Evolutionary conservation across 495 filamentous ascomycete genomes (phyloP).

Genomic region (Penicillium canariense): DNA sequence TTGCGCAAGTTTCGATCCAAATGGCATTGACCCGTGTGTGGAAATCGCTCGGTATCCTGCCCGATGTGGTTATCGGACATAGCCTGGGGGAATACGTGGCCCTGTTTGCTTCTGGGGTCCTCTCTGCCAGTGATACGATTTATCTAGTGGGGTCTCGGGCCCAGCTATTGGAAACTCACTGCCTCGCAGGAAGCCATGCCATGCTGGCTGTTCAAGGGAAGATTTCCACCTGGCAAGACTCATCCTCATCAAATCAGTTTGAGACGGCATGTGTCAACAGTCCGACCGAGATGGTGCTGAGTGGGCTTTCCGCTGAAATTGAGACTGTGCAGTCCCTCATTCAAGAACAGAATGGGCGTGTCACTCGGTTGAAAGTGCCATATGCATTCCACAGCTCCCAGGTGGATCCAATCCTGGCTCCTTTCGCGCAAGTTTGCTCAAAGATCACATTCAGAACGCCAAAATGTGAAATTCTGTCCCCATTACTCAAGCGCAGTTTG

Average conservation of each 20-base stretch:
- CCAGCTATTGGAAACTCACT: conserved; percentile 16
- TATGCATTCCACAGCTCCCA: conserved; percentile 8
- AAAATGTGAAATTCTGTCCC: conserved; percentile 26
- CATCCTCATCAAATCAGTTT: not conserved
- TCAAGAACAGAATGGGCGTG: conserved; percentile 53
- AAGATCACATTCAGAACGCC: conserved; percentile 35
- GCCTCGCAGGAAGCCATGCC: conserved; percentile 14
- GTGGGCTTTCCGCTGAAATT: conserved; percentile 18
- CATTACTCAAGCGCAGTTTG: conserved; percentile 23
- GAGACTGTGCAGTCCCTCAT: conserved; percentile 50
- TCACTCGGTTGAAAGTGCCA: conserved; percentile 40
- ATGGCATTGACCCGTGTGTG: conserved; percentile 76
- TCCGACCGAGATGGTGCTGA: not conserved
- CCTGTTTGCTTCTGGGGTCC: conserved; percentile 71
- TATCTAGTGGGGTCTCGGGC: conserved; percentile 44
- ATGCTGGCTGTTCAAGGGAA: conserved; percentile 57
- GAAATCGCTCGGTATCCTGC: conserved; percentile 68
- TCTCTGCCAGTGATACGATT: conserved; percentile 72
- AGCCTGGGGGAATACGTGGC: conserved; percentile 85
- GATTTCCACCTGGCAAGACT: not conserved
- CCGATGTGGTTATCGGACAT: conserved; percentile 73
- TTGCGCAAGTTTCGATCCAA: conserved; percentile 66
- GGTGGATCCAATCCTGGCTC: conserved; percentile 18
- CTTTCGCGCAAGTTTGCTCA: conserved; percentile 32
- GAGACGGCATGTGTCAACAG: conserved; percentile 13